phyloP scores from a whole-genome alignment of 208 protist genomes.

The Perkinsela sp. region DNA sequence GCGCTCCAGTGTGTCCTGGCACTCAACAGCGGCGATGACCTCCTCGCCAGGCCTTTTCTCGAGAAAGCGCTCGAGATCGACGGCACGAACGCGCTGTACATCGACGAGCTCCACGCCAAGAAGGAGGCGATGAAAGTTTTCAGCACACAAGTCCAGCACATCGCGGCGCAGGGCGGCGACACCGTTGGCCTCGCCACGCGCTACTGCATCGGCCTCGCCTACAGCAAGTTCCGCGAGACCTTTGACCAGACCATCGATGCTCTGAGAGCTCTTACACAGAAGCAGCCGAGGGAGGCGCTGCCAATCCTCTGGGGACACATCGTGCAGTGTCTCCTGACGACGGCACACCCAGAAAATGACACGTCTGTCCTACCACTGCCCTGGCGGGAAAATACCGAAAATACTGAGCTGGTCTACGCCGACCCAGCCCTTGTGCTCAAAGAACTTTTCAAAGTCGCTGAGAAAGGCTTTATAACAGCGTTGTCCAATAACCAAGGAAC shows the following conservation, averaged over 20 bases:
- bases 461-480: neutral
- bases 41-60: neutral
- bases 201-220: neutral
- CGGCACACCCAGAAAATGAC: neutral
- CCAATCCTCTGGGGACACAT: neutral
- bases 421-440: neutral
- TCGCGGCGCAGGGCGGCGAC: neutral
- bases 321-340: neutral
- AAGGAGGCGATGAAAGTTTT: neutral
- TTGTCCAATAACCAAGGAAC: neutral
- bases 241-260: neutral
- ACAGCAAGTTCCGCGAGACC: neutral
- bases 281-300: neutral
- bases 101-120: neutral
- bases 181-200: neutral
- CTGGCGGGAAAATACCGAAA: neutral
- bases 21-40: neutral
- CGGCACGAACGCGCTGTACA: neutral
- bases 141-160: neutral
- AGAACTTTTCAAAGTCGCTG: neutral
- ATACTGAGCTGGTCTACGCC: neutral
- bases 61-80: neutral
- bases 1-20: neutral
- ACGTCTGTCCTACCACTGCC: neutral
- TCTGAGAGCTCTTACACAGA: neutral